phyloP scores from a whole-genome alignment of 2,329 filamentous ascomycete genomes.

The Fusarium protoensiforme region DNA sequence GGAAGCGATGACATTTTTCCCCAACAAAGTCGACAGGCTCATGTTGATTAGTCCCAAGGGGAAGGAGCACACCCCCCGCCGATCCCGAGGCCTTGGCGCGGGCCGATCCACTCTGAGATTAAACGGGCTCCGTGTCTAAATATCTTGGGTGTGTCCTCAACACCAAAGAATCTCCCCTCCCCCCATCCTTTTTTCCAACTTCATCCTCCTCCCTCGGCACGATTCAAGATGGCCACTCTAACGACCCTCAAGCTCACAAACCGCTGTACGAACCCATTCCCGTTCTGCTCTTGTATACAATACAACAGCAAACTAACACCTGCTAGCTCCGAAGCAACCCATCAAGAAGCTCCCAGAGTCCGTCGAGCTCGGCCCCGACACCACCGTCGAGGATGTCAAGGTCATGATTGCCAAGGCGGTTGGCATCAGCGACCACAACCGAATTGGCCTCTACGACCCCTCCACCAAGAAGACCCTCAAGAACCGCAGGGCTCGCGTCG shows the following conservation, averaged over 20 bases:
- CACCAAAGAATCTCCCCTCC: not conserved
- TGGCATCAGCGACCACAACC: constrained; percentile 67
- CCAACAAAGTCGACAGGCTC: constrained; percentile 5
- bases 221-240: constrained; percentile 44
- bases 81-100: constrained; percentile 22
- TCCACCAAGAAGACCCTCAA: constrained; percentile 71
- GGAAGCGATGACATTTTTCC: constrained; percentile 4
- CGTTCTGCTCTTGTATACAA: not conserved
- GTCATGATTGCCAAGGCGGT: constrained; percentile 62
- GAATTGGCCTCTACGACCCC: constrained; percentile 71
- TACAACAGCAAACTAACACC: not conserved
- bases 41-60: constrained; percentile 15
- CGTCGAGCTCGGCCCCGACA: constrained; percentile 59
- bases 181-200: constrained; percentile 8
- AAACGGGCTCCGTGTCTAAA: constrained; percentile 7
- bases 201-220: not conserved
- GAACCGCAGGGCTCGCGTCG: constrained; percentile 66
- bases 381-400: constrained; percentile 72
- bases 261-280: constrained; percentile 45
- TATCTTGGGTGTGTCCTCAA: constrained; percentile 30
- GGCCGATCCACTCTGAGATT: constrained; percentile 1
- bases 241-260: constrained; percentile 57
- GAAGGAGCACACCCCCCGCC: not conserved
- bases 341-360: constrained; percentile 65
- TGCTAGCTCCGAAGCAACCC: constrained; percentile 58